Percentiles rank a stretch among this genome's conserved stretches.
Evolutionary conservation across 2,329 filamentous ascomycete genomes (phyloP).

Genomic region (Rutstroemia sp.): DNA sequence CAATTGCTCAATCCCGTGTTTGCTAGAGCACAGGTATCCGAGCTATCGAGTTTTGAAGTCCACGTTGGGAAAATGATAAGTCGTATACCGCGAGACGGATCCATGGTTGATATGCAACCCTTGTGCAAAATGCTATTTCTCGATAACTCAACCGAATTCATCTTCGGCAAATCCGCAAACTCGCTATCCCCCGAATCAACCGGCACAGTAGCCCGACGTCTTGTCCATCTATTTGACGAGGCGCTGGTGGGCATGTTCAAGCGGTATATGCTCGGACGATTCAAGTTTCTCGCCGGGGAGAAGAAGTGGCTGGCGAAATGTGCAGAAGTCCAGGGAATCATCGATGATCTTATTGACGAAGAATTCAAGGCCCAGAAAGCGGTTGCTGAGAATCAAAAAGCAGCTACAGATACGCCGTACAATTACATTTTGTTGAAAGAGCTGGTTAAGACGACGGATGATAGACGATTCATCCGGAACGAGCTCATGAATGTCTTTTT

Average conservation of each 20-base stretch:
- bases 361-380: neutral
- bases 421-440: constrained; percentile 40
- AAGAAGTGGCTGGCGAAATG: constrained; percentile 5
- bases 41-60: constrained; percentile 64
- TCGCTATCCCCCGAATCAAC: constrained; percentile 12
- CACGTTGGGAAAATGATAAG: constrained; percentile 56
- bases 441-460: constrained; percentile 36
- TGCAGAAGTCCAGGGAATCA: constrained; percentile 7
- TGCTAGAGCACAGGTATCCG: constrained; percentile 49
- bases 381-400: neutral
- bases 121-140: constrained; percentile 47
- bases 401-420: neutral
- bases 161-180: constrained; percentile 25
- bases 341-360: constrained; percentile 10
- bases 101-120: constrained; percentile 51
- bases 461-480: constrained; percentile 32
- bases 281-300: constrained; percentile 3
- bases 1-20: constrained; percentile 37
- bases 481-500: constrained; percentile 30
- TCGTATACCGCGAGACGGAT: constrained; percentile 48
- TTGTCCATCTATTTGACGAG: constrained; percentile 6
- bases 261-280: constrained; percentile 4
- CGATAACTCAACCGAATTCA: constrained; percentile 36
- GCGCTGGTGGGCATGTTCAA: constrained; percentile 4
- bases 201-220: neutral